Conservation (phyloP, 768 basidiomycete species). For the Melanogaster broomeanus region DNA sequence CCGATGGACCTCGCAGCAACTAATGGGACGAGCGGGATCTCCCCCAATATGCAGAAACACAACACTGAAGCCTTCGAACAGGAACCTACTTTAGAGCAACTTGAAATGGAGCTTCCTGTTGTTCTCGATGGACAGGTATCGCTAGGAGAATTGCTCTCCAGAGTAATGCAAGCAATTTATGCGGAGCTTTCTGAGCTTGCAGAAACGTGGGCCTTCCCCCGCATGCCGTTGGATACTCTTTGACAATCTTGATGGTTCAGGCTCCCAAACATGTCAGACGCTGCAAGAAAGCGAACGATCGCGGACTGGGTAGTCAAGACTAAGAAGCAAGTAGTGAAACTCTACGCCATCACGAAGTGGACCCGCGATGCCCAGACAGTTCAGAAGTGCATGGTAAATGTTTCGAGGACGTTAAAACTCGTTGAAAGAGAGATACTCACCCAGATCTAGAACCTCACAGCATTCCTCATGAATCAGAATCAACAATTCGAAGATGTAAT, state of each 20-base stretch:
- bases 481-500: constrained; percentile 78
- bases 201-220: constrained; percentile 66
- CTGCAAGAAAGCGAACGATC: constrained; percentile 74
- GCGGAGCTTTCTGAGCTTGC: constrained; percentile 80
- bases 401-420: not conserved
- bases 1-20: constrained; percentile 15
- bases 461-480: constrained; percentile 85
- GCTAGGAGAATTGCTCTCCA: constrained; percentile 72
- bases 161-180: constrained; percentile 78
- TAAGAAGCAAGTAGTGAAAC: constrained; percentile 86
- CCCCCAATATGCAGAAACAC: constrained; percentile 29
- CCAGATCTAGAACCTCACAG: constrained; percentile 70
- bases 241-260: constrained; percentile 32
- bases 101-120: constrained; percentile 73
- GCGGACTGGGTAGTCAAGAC: constrained; percentile 91
- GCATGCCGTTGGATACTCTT: not conserved
- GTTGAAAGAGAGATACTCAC: not conserved
- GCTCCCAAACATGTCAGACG: constrained; percentile 82
- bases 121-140: constrained; percentile 75
- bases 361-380: constrained; percentile 79
- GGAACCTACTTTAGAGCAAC: constrained; percentile 49
- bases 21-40: constrained; percentile 14
- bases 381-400: constrained; percentile 80
- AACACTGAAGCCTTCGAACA: constrained; percentile 35
- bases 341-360: constrained; percentile 89